phyloP scores from a whole-genome alignment of 345 rosid species.

The Orychophragmus violaceus region DNA sequence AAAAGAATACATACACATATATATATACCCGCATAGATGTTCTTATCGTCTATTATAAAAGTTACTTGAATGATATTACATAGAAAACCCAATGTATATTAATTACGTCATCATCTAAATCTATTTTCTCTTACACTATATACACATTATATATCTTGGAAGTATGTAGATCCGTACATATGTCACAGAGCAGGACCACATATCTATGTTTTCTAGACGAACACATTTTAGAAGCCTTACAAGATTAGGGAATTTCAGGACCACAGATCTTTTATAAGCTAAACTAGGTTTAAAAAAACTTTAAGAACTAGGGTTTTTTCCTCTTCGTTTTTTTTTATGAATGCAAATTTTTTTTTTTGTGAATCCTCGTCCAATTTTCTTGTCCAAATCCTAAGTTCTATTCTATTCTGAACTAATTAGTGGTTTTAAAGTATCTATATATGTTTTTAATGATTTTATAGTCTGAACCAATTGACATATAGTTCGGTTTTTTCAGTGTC shows the following conservation, averaged over 20 bases:
- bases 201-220: not conserved
- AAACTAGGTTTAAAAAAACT: not conserved
- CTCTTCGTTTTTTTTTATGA: not conserved
- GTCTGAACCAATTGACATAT: not conserved
- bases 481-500: not conserved
- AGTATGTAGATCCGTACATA: constrained; percentile 26
- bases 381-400: not conserved
- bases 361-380: not conserved
- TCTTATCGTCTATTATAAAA: too few species aligned
- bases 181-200: constrained; percentile 29
- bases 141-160: not conserved
- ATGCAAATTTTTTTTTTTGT: not conserved
- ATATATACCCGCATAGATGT: too few species aligned
- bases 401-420: not conserved
- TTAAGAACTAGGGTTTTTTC: not conserved
- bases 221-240: constrained; percentile 6
- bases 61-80: not conserved
- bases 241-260: constrained; percentile 16
- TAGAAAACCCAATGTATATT: not conserved
- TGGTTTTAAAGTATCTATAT: not conserved
- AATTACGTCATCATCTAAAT: constrained; percentile 1
- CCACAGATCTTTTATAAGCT: constrained; percentile 19
- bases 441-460: not conserved
- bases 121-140: not conserved
- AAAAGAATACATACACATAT: too few species aligned